Conservation (phyloP, 1,284 basidiomycete species). For the Malassezia caprae region DNA sequence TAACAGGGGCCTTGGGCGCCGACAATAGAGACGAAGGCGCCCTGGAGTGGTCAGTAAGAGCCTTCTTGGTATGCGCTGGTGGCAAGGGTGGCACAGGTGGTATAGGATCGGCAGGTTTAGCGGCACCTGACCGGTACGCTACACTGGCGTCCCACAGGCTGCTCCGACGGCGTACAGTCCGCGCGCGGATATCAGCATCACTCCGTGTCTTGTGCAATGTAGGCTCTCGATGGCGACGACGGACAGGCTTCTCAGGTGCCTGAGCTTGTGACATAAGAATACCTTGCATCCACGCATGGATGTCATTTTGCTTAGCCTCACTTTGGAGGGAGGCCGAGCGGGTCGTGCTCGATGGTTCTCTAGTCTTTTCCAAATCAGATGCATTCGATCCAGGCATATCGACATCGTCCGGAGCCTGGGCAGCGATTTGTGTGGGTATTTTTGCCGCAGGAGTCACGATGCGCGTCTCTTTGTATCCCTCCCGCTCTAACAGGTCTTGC, state of each 20-base stretch:
- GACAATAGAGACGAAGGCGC: background rate
- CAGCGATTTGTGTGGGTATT: background rate
- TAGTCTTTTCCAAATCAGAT: background rate
- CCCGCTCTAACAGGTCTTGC: slow-evolving; percentile 38
- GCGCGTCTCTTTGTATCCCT: slow-evolving; percentile 45
- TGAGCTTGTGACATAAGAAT: background rate
- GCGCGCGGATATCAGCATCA: background rate
- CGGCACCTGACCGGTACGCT: slow-evolving; percentile 1
- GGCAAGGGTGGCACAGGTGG: slow-evolving; percentile 5
- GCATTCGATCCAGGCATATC: background rate
- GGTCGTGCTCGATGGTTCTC: background rate
- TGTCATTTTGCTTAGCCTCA: background rate
- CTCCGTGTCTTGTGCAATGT: background rate
- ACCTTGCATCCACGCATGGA: slow-evolving; percentile 12
- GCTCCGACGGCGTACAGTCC: slow-evolving; percentile 1
- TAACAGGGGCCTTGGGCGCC: background rate
- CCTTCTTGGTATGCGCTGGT: background rate
- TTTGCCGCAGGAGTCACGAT: slow-evolving; percentile 32
- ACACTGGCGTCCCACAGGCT: slow-evolving; percentile 15
- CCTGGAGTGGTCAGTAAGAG: background rate
- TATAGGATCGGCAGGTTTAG: background rate
- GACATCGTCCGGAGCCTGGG: background rate
- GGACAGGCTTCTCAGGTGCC: background rate
- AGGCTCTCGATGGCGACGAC: background rate
- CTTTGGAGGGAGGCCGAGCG: background rate